Evolutionary conservation across 1,139 yeast species (phyloP), one percentile per base, ranked within the genome.

Genomic region (Sugiyamaella novakii): DNA sequence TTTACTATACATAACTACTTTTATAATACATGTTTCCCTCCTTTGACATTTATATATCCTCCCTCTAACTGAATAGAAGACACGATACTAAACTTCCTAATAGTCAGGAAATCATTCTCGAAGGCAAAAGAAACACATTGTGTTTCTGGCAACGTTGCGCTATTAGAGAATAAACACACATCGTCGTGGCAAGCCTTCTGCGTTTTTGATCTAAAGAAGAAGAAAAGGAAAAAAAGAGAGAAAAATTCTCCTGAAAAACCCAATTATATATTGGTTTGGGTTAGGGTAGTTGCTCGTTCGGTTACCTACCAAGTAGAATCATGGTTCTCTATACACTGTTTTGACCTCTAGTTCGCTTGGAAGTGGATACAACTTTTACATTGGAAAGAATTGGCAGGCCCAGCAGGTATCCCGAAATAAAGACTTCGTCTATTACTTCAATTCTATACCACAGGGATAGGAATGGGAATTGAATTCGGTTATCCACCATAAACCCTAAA

Each of bases 1-100:
- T 6, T 21, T n/a, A 28, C 21, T 12, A 35, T n/a, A 14, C 6
- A 31, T 5, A 27, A 6, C 5, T 17, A 30, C 3, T 10, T 22
- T 11, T 30, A 2, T 22, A 33, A 42, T 27, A 45, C 29, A 64
- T 68, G 70, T 68, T 50, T 64, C 72, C 72, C 59, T 67, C 60
- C 69, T 64, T 54, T 67, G 71, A 67, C 72, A 68, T 66, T 62
- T 63, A 53, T 48, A 55, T 57, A 60, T 69, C 68, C 61, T 60
- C 59, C 56, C 65, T 58, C 64, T 60, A 61, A 63, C 63, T 62
- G 46, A 62, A 62, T 61, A 61, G 58, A 58, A 58, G 57, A 49
- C 56, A 47, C 56, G 67, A 62, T 60, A 59, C 63, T 53, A 64
- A 65, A 67, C 72, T 68, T 68, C 72, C 72, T 68, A 68, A 60